Percentiles rank a stretch among this genome's conserved stretches.
Evolutionary conservation across 805 yeast genomes (phyloP).

Genomic region (Priceomyces carsonii): DNA sequence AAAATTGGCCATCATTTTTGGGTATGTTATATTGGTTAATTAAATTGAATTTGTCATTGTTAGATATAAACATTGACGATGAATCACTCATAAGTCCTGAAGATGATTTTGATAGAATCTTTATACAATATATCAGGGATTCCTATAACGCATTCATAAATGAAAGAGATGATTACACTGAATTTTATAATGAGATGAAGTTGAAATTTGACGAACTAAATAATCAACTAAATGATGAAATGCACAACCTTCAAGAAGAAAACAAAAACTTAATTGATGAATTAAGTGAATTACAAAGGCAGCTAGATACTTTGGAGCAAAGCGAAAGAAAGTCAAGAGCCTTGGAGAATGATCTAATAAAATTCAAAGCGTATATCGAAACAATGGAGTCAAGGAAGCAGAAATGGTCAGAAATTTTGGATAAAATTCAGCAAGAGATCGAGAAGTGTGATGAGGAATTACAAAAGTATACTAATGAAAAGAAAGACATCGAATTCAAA

Average conservation of each 20-base stretch:
- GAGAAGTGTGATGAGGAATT: conserved; percentile 44
- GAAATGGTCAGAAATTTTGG: conserved; percentile 63
- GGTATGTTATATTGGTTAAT: conserved; percentile 86
- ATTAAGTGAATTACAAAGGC: conserved; percentile 42
- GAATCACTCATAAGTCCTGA: conserved; percentile 35
- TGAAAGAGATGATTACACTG: conserved; percentile 61
- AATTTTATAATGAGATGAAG: conserved; percentile 55
- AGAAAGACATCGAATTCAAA: conserved; percentile 40
- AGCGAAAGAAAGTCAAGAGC: conserved; percentile 61
- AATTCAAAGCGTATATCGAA: conserved; percentile 71
- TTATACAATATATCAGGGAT: conserved; percentile 60
- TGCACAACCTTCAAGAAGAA: conserved; percentile 39
- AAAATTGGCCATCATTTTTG: conserved; percentile 79
- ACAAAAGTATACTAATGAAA: conserved; percentile 37
- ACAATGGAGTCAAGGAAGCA: conserved; percentile 62
- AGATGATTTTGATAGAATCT: conserved; percentile 50
- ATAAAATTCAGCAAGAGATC: conserved; percentile 59
- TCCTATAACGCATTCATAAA: conserved; percentile 69
- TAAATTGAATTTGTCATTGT: conserved; percentile 45
- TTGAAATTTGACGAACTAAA: conserved; percentile 53
- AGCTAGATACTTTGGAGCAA: conserved; percentile 48
- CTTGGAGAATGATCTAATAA: conserved; percentile 66
- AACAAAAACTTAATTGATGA: conserved; percentile 40
- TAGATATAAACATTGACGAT: conserved; percentile 29
- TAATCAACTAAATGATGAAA: conserved; percentile 48